Evolutionary conservation across 345 rosid species (phyloP).

Genomic region (Rhodamnia argentea): DNA sequence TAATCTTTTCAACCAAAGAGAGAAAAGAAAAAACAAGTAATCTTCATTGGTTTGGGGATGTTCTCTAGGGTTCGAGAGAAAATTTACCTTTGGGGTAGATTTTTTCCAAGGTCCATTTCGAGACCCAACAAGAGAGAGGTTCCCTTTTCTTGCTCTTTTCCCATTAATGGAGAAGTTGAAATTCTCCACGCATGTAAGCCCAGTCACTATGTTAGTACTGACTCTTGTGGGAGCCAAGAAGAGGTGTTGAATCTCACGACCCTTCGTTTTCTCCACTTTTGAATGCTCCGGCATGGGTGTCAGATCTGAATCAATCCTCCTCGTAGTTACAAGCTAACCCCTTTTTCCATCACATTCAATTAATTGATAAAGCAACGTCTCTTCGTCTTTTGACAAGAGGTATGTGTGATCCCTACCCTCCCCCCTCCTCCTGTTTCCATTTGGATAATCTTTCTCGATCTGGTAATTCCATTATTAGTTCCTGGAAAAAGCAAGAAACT

Average conservation of each 20-base stretch:
- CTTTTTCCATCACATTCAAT: neutral
- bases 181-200: neutral
- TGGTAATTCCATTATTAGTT: neutral
- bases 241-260: slow-evolving; percentile 7
- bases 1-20: neutral
- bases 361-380: neutral
- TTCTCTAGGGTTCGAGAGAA: neutral
- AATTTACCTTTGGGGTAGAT: neutral
- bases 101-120: slow-evolving; percentile 2
- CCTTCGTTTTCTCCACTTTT: neutral
- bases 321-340: neutral
- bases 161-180: slow-evolving; percentile 4
- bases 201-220: neutral
- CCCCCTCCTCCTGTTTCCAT: neutral
- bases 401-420: neutral
- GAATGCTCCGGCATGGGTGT: neutral
- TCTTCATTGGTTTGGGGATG: neutral
- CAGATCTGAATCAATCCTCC: slow-evolving; percentile 13
- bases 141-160: slow-evolving; percentile 7
- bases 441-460: neutral
- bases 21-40: neutral
- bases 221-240: slow-evolving; percentile 1
- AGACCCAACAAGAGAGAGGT: slow-evolving; percentile 4
- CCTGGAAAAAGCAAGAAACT: neutral
- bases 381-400: neutral